Evolutionary conservation across 768 basidiomycete species (phyloP).

Genomic region (Pisolithus marmoratus): DNA sequence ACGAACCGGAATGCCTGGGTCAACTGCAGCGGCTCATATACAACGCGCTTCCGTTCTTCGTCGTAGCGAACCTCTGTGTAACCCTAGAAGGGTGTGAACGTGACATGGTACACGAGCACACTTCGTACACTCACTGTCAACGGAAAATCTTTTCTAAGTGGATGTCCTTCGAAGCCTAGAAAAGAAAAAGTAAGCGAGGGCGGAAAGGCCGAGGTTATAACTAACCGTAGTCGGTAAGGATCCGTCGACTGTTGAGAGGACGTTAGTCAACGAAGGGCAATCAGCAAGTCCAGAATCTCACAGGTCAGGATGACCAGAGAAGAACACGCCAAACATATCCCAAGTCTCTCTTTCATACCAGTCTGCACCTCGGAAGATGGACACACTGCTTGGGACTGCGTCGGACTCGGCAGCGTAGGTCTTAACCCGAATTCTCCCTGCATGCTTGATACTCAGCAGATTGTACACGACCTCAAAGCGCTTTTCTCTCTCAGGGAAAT

Average conservation of each 20-base stretch:
- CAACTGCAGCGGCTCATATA: constrained; percentile 95
- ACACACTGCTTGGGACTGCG: constrained; percentile 76
- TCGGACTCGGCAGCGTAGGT: constrained; percentile 94
- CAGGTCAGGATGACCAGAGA: constrained; percentile 94
- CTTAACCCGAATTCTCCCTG: constrained; percentile 90
- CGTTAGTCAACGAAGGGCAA: constrained; percentile 11
- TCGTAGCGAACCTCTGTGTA: constrained; percentile 98
- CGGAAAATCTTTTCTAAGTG: constrained; percentile 96
- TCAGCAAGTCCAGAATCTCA: constrained; percentile 35
- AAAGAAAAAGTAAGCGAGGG: background rate
- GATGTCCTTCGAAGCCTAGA: constrained; percentile 92
- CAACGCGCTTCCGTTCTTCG: constrained; percentile 94
- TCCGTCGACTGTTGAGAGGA: constrained; percentile 64
- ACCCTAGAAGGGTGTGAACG: constrained; percentile 49
- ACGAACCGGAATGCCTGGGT: constrained; percentile 94
- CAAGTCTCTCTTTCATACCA: constrained; percentile 99
- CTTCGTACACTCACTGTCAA: constrained; percentile 60
- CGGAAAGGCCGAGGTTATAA: background rate
- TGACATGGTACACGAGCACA: background rate
- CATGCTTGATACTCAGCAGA: constrained; percentile 73
- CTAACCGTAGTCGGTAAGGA: constrained; percentile 94
- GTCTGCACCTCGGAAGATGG: constrained; percentile 86
- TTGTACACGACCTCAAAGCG: constrained; percentile 98
- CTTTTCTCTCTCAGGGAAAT: constrained; percentile 89
- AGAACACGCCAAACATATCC: constrained; percentile 98